Base-by-base conservation (phyloP, 1,284 basidiomycete genomes). In the Xerocomus nothofagi region DNA sequence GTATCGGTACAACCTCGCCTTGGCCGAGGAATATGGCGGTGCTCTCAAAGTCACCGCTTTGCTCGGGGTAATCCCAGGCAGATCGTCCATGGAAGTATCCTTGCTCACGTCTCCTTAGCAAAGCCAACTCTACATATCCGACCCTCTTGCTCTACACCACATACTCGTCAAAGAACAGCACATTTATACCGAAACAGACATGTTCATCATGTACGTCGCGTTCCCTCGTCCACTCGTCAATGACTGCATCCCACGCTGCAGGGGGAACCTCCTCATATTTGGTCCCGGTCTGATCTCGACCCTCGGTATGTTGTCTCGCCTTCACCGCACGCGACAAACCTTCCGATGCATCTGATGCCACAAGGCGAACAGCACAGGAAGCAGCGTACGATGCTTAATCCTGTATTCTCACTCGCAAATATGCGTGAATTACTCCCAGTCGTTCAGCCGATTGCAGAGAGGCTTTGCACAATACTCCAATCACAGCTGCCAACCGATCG, bases 381-480 rank as follows among this genome's bases (percentile, higher is more conserved):
- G 29, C 78, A 81, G 54, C 71, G 78, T 39, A 78, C 77, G 59
- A 68, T 79, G 41, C 71, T 79, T 11, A 72, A 66, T 41, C 76
- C 79, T 9, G 72, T 79, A 5, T 80, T 81, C 53, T 74, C 74
- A 0, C 63, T 73, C 4, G 60, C 69, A 3, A 75, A 80, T 42
- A 68, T 81, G 49, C 73, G 73, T 20, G 64, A 69, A 20, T 51
- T 81, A 37, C 66, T 73, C 8, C 77, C 79, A 14, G 56, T 72
- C 10, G 71, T 81, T 31, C 73, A 76, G 53, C 67, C 71, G n/a
- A 69, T 80, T 29, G 71, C 77, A 7, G 67, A 75, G 36, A 70
- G 70, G 14, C 54, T 57, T 36, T 51, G 54, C 11, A 14, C 17
- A 12, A 53, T 56, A 20, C 29, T 58, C 15, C 39, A 40, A n/a